Evolutionary conservation across 345 rosid genomes (phyloP).

Genomic region (Tarenaya hassleriana): DNA sequence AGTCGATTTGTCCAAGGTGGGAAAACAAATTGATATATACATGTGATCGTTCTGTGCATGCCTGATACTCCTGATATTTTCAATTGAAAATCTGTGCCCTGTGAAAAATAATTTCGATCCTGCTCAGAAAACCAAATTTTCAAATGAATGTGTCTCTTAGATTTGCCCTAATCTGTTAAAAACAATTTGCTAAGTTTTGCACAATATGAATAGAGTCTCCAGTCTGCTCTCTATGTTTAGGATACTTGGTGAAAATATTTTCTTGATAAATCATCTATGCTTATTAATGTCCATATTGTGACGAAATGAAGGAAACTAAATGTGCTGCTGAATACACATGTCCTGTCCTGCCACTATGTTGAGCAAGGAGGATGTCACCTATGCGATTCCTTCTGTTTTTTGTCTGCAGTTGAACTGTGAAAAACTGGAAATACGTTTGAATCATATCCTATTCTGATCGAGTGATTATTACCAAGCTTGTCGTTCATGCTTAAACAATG

Average conservation of each 20-base stretch:
- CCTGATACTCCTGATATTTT: not conserved
- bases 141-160: conserved; percentile 1
- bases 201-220: conserved; percentile 7
- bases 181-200: conserved; percentile 6
- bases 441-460: conserved; percentile 5
- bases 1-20: conserved; percentile 3
- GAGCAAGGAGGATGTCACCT: conserved; percentile 1
- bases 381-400: conserved; percentile 3
- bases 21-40: not conserved
- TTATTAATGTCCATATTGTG: not conserved
- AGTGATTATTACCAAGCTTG: not conserved
- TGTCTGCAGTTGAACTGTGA: conserved; percentile 5
- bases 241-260: not conserved
- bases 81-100: conserved; percentile 15
- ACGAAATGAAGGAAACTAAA: not conserved
- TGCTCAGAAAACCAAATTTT: not conserved
- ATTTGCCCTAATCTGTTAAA: not conserved
- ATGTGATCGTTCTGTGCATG: not conserved
- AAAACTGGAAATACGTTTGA: not conserved
- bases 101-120: conserved; percentile 3
- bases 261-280: conserved; percentile 6
- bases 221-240: not conserved
- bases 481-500: conserved; percentile 13
- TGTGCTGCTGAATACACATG: not conserved
- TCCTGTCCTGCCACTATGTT: not conserved